A percentile compares a stretch with the other conserved stretches of the same genome.
Evolutionary conservation across 805 yeast genomes (phyloP).

Genomic region (Ascoidea tarda): DNA sequence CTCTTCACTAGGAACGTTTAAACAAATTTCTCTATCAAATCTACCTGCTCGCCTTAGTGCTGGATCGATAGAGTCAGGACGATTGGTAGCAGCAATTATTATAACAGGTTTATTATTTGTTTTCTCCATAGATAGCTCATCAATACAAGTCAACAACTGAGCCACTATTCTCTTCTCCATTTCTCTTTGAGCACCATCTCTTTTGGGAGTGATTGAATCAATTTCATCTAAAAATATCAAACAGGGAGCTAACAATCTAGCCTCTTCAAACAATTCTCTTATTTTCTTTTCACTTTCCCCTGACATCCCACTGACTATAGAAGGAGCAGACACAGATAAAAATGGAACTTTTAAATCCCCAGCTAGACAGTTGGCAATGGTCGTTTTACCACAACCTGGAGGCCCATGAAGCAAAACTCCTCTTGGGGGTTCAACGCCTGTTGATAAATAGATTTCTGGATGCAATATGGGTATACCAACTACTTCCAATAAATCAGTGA

Average conservation of each 20-base stretch:
- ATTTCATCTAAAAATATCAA: slow-evolving; percentile 89
- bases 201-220: slow-evolving; percentile 89
- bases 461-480: slow-evolving; percentile 87
- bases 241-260: slow-evolving; percentile 82
- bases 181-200: slow-evolving; percentile 96
- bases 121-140: slow-evolving; percentile 75
- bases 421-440: slow-evolving; percentile 92
- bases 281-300: slow-evolving; percentile 95
- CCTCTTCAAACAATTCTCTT: slow-evolving; percentile 88
- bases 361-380: slow-evolving; percentile 91
- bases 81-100: slow-evolving; percentile 89
- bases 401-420: slow-evolving; percentile 95
- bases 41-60: slow-evolving; percentile 95
- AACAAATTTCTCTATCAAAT: slow-evolving; percentile 87
- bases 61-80: slow-evolving; percentile 91
- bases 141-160: slow-evolving; percentile 88
- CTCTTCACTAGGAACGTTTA: slow-evolving; percentile 86
- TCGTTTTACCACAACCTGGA: slow-evolving; percentile 97
- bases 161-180: slow-evolving; percentile 98
- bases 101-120: slow-evolving; percentile 90
- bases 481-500: slow-evolving; percentile 76
- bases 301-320: slow-evolving; percentile 97
- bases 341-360: slow-evolving; percentile 92
- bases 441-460: slow-evolving; percentile 76
- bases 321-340: slow-evolving; percentile 83